Base-by-base conservation (phyloP, 140 eudicot species). In the Stevia rebaudiana region DNA sequence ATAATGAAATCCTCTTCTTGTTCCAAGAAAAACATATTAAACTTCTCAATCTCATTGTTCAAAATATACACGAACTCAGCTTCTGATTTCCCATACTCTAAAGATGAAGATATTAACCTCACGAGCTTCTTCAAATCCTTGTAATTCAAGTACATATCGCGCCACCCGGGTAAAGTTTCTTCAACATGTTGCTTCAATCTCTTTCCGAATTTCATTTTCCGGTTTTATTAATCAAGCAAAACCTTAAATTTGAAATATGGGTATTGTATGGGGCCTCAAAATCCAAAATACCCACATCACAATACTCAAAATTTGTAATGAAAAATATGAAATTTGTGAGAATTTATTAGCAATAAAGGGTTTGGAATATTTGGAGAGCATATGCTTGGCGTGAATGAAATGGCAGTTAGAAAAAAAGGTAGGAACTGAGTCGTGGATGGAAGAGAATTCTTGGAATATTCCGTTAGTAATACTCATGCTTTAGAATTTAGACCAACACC, bases 1-100 rank as follows among this genome's bases (percentile, higher is more conserved):
- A 87, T 90, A 19, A 90, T 55, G 65, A 81, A 90, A 64, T 90
- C 95, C 81, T 90, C 97, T 74, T 90, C 97, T 69, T 86, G 84
- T 61, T 90, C 97, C 84, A 90, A 69, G 76, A 84, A 87, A 55
- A 90, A 90, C 0, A 69, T 54, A 59, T 87, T 90, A 46, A 90
- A 84, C 77, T 90, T 90, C 3, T 91, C 98, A 35, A 91, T 82
- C 80, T 91, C 95, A 73, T 52, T 63, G 68, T 91, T 81, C 83
- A 91, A 65, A 66, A 81, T 76, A 66, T 63, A 78, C 33, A 87
- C 83, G 79, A 91, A 91, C 63, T 81, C 87, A 1, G 78, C 82
- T 75, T 91, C 86, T 0, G 87, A 77, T 52, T 41, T 71, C 44
- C 66, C 86, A 50, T 52, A 80, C 55, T 76, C 85, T 46, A 65